Conservation (phyloP, 805 yeast species). For the Candida nonsorbophila region DNA sequence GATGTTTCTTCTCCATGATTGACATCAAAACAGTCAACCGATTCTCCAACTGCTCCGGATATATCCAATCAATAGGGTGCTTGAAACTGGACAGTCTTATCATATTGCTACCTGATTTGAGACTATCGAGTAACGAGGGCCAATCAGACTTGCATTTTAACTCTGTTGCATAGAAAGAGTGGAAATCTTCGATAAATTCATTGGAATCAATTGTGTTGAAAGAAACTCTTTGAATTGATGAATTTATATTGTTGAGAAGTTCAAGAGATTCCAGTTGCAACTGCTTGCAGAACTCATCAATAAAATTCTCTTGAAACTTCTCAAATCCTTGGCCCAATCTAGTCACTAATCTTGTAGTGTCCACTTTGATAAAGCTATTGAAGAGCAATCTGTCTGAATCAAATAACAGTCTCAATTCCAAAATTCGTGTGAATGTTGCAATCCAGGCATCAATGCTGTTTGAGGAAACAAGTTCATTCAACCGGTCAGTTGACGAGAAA, state of each 20-base stretch:
- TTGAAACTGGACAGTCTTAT: conserved; percentile 24
- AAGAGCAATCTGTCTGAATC: conserved; percentile 24
- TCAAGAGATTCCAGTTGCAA: conserved; percentile 24
- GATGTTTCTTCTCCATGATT: conserved; percentile 27
- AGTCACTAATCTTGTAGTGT: conserved; percentile 49
- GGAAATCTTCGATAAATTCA: conserved; percentile 4
- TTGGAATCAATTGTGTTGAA: conserved; percentile 8
- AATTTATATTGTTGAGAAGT: conserved; percentile 23
- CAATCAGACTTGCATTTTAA: too few relatives aligned
- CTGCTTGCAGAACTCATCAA: conserved; percentile 33
- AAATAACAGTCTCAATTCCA: conserved; percentile 39
- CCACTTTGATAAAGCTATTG: conserved; percentile 24
- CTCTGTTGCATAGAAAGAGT: too few relatives aligned
- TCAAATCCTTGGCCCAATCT: conserved; percentile 52
- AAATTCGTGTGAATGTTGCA: too few relatives aligned
- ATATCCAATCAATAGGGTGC: conserved; percentile 52
- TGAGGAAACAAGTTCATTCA: too few relatives aligned
- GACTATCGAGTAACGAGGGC: too few relatives aligned
- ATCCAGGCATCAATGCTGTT: too few relatives aligned
- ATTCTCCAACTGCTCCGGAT: conserved; percentile 56
- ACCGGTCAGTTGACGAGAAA: too few relatives aligned
- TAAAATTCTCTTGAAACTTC: conserved; percentile 47
- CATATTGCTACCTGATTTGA: too few relatives aligned
- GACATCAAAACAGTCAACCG: conserved; percentile 39
- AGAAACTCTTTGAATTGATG: conserved; percentile 18